Conservation (phyloP, 352 stramenopile genomes). For the Globisporangium solare region DNA sequence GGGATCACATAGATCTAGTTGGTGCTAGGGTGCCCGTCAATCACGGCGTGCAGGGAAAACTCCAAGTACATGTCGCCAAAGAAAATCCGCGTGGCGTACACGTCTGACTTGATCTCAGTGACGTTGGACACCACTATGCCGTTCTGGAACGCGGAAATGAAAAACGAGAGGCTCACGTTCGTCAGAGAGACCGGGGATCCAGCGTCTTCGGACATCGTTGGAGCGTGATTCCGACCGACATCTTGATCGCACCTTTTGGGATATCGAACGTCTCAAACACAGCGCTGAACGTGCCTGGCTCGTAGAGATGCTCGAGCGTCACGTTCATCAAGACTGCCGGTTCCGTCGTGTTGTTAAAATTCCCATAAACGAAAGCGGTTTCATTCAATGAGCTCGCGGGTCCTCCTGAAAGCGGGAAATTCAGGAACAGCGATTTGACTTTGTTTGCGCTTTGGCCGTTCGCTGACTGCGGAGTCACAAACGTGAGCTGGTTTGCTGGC, state of each 20-base stretch:
- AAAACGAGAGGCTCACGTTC: conserved; percentile 12
- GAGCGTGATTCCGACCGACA: background rate
- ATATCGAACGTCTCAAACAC: too few relatives aligned
- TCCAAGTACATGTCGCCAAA: conserved; percentile 17
- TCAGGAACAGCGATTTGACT: too few relatives aligned
- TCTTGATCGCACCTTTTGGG: background rate
- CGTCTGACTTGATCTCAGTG: background rate
- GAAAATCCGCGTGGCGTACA: background rate
- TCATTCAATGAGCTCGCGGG: too few relatives aligned
- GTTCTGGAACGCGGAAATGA: conserved; percentile 13
- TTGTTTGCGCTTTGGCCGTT: too few relatives aligned
- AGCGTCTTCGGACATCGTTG: too few relatives aligned
- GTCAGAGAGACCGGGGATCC: background rate
- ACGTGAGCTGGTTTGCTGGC: background rate
- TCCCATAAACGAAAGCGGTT: too few relatives aligned
- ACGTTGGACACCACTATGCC: conserved; percentile 8
- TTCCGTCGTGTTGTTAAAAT: too few relatives aligned
- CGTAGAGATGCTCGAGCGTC: too few relatives aligned
- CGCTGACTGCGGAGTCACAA: too few relatives aligned
- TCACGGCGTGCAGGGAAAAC: background rate
- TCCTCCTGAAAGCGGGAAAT: too few relatives aligned
- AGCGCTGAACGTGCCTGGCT: too few relatives aligned
- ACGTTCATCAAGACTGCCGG: too few relatives aligned
- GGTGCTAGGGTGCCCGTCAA: background rate
- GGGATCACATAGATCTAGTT: background rate